Base-by-base conservation (phyloP, 1,139 yeast genomes). In the Kurtzmaniella quercitrusa region DNA sequence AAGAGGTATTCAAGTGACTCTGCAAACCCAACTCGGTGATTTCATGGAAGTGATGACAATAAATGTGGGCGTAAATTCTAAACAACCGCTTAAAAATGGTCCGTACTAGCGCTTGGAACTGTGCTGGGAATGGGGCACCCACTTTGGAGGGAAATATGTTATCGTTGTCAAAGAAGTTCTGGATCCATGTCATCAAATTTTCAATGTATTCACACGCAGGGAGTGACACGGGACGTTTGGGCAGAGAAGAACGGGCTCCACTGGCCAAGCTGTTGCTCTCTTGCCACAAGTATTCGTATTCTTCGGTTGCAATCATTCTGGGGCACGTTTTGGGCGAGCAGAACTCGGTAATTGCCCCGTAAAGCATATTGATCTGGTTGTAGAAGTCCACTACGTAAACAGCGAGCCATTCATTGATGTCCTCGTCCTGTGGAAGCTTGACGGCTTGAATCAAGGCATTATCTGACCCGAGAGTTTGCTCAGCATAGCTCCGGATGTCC, bases 31-130 rank as follows among this genome's bases (percentile, higher is more conserved):
- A 73, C 59, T 91, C 98, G 38, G 90, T 79, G 45, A 93, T 86
- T 62, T 91, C 96, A 61, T 90, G 96, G 65, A 93, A 93, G 63
- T 93, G 99, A 59, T 93, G 98, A 59, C 98, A 93, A 64, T 93
- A 93, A 39, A 93, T 88, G 66, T 93, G 99, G 2, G 98, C 98
- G 60, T 94, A 94, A n/a, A 93, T 90, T 60, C 99, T 77, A 63
- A 91, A 93, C 47, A 93, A 70, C 51, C 98, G 78, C 64, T 91
- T 90, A 70, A 91, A 80, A 41, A 93, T 88, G 17, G 95, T 91
- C 58, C 82, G 85, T 42, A 88, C 88, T 50, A 89, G 76, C 10
- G 78, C 77, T 18, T 82, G 85, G 42, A 77, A 75, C 58, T 85
- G 88, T 51, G 79, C 85, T 15, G 84, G 79, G 63, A 89, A 89